phyloP scores from a whole-genome alignment of 768 basidiomycete genomes.

The Lactarius trivialis region DNA sequence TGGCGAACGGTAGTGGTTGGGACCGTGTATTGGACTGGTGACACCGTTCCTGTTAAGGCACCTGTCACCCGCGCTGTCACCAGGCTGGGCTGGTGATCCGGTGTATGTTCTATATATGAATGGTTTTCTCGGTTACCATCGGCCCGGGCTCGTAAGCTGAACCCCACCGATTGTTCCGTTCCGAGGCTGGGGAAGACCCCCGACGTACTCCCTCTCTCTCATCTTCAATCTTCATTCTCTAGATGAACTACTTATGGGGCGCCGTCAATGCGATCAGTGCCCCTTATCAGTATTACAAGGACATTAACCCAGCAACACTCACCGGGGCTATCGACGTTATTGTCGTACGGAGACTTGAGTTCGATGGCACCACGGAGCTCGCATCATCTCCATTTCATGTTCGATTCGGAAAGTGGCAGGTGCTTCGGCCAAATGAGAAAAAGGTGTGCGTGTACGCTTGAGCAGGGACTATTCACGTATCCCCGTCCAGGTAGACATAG shows the following conservation, averaged over 20 bases:
- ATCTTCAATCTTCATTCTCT: not conserved
- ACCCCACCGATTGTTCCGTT: not conserved
- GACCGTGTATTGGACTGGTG: too few relatives aligned
- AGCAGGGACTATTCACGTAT: not conserved
- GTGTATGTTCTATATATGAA: not conserved
- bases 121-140: not conserved
- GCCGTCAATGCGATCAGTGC: constrained; percentile 81
- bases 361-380: constrained; percentile 58
- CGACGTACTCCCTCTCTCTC: not conserved
- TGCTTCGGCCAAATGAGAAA: constrained; percentile 89
- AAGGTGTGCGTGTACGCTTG: constrained; percentile 45
- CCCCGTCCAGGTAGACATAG: constrained; percentile 66
- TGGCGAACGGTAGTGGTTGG: too few relatives aligned
- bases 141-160: not conserved
- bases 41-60: too few relatives aligned
- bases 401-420: constrained; percentile 95
- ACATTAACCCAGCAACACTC: constrained; percentile 93
- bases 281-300: constrained; percentile 86
- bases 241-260: constrained; percentile 85
- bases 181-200: not conserved
- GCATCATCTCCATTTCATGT: constrained; percentile 97
- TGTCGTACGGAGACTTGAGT: constrained; percentile 73
- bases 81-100: too few relatives aligned
- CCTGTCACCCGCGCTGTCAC: too few relatives aligned
- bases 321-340: constrained; percentile 99